Percentiles rank a stretch among this genome's conserved stretches.
phyloP scores from a whole-genome alignment of 805 yeast genomes.

The Hyphopichia homilentoma region DNA sequence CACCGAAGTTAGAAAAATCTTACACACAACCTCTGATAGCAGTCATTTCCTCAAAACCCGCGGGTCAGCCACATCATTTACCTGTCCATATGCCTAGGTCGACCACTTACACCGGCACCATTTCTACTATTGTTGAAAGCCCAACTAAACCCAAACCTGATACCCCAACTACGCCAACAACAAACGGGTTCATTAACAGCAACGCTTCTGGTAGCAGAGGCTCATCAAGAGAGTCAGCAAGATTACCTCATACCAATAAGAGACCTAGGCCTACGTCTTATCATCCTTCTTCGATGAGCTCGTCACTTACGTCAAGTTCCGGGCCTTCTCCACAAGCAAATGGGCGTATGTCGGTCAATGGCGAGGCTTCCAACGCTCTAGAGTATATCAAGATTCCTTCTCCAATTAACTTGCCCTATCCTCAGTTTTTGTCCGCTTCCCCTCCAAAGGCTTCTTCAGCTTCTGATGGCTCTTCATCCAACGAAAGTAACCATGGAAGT shows the following conservation, averaged over 20 bases:
- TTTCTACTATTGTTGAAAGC: constrained; percentile 46
- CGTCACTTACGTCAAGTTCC: constrained; percentile 17
- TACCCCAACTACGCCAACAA: constrained; percentile 6
- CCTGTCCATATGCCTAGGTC: constrained; percentile 15
- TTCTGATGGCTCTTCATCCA: constrained; percentile 9
- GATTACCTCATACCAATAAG: constrained; percentile 44
- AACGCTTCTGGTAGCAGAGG: neutral
- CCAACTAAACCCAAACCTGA: constrained; percentile 23
- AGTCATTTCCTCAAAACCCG: too few relatives aligned
- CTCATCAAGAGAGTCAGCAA: constrained; percentile 18
- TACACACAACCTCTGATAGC: too few relatives aligned
- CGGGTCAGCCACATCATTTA: too few relatives aligned
- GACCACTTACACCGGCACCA: constrained; percentile 30
- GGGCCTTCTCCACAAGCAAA: constrained; percentile 9
- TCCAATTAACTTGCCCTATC: constrained; percentile 26
- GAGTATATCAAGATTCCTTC: constrained; percentile 35
- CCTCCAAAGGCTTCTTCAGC: constrained; percentile 34
- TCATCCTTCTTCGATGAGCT: constrained; percentile 59
- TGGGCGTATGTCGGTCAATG: constrained; percentile 3
- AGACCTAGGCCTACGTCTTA: constrained; percentile 83
- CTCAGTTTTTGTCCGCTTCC: constrained; percentile 35
- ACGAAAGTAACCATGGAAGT: constrained; percentile 5
- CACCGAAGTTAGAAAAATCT: too few relatives aligned
- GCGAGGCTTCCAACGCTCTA: constrained; percentile 17
- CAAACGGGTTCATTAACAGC: neutral